Percentiles rank a stretch among this genome's conserved stretches.
These are phyloP conservation scores for Elsinoe australis DNA, from an alignment of 2,329 filamentous ascomycete species.

Conservation along the genomic window DNA sequence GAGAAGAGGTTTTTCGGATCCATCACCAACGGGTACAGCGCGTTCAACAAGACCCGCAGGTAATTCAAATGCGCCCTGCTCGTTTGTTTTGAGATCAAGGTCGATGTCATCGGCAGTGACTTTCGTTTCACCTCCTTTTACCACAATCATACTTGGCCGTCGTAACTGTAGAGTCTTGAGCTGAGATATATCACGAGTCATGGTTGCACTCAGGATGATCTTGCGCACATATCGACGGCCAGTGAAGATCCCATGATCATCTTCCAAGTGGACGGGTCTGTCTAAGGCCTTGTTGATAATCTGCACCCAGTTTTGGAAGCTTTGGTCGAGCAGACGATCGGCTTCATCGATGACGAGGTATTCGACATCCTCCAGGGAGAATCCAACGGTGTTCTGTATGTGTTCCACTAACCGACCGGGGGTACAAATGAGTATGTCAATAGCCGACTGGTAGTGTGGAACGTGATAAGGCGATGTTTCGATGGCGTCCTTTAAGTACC, in stretches of 20 bases:
- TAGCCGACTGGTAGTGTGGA: slow-evolving; percentile 57
- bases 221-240: slow-evolving; percentile 54
- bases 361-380: slow-evolving; percentile 66
- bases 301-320: slow-evolving; percentile 84
- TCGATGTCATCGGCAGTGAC: slow-evolving; percentile 21
- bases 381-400: slow-evolving; percentile 73
- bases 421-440: slow-evolving; percentile 85
- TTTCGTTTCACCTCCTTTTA: slow-evolving; percentile 45
- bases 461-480: slow-evolving; percentile 54
- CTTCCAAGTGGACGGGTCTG: no score
- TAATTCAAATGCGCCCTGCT: slow-evolving; percentile 46
- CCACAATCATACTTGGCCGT: slow-evolving; percentile 66
- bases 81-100: slow-evolving; percentile 23
- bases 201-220: slow-evolving; percentile 81
- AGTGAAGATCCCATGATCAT: background rate
- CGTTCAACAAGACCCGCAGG: slow-evolving; percentile 44
- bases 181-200: slow-evolving; percentile 78
- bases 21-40: slow-evolving; percentile 43
- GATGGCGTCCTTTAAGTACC: slow-evolving; percentile 34
- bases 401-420: slow-evolving; percentile 90
- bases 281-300: slow-evolving; percentile 48
- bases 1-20: slow-evolving; percentile 63
- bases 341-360: slow-evolving; percentile 94
- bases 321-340: slow-evolving; percentile 82
- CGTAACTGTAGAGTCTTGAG: slow-evolving; percentile 64